Conservation (phyloP, 2,329 filamentous ascomycete genomes). For the Fusarium drepaniforme region DNA sequence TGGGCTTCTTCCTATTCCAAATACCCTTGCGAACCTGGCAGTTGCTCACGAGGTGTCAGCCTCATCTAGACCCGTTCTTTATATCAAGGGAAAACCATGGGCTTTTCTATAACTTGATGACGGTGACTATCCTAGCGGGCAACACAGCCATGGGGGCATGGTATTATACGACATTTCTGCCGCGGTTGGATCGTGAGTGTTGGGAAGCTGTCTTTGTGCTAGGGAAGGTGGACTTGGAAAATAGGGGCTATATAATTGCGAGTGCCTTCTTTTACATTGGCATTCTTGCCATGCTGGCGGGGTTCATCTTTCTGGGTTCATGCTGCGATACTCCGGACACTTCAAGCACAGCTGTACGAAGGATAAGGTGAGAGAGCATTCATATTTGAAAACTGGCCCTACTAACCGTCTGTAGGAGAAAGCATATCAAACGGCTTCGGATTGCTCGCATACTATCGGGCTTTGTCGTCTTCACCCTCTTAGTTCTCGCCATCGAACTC, state of each 20-base stretch:
- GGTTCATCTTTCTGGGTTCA: conserved; percentile 40
- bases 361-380: conserved; percentile 31
- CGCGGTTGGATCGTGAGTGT: conserved; percentile 40
- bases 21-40: conserved; percentile 52
- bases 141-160: conserved; percentile 48
- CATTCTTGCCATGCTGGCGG: conserved; percentile 40
- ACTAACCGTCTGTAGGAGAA: conserved; percentile 23
- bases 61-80: conserved; percentile 46
- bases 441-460: conserved; percentile 32
- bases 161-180: conserved; percentile 46
- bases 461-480: conserved; percentile 43
- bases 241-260: conserved; percentile 43
- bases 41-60: conserved; percentile 46
- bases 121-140: conserved; percentile 43
- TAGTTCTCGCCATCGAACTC: conserved; percentile 50
- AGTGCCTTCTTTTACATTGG: conserved; percentile 48
- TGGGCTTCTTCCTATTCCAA: conserved; percentile 47
- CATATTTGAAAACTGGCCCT: neutral
- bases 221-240: conserved; percentile 43
- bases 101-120: conserved; percentile 42
- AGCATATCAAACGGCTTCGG: conserved; percentile 39
- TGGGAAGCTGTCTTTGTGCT: conserved; percentile 50
- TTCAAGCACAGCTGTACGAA: conserved; percentile 32
- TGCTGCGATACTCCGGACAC: conserved; percentile 35
- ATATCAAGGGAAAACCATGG: conserved; percentile 44